Evolutionary conservation across 352 stramenopile genomes (phyloP).

Genomic region (Phytophthora sansomeana): DNA sequence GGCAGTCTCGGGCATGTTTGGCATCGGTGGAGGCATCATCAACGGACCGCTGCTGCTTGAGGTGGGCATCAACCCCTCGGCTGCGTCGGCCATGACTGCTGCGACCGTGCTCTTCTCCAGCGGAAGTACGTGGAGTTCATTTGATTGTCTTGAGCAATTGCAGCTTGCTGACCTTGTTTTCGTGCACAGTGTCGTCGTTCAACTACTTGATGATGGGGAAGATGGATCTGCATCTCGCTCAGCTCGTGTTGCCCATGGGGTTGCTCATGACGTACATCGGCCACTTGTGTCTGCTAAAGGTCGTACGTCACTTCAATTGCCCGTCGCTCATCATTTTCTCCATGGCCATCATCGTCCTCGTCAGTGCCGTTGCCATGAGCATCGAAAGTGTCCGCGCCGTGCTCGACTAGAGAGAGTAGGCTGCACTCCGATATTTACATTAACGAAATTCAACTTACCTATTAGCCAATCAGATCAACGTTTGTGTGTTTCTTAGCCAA

Average conservation of each 20-base stretch:
- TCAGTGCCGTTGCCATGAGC: constrained; percentile 72
- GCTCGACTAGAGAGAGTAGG: constrained; percentile 11
- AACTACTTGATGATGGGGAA: constrained; percentile 68
- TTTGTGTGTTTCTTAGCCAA: constrained; percentile 1
- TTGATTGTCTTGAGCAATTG: not conserved
- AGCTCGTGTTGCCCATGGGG: constrained; percentile 65
- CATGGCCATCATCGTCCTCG: constrained; percentile 70
- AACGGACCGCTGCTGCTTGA: constrained; percentile 95
- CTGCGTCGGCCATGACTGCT: constrained; percentile 92
- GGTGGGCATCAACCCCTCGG: constrained; percentile 87
- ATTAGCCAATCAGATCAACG: constrained; percentile 2
- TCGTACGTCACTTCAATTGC: constrained; percentile 65
- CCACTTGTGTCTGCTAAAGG: constrained; percentile 59
- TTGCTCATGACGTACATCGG: constrained; percentile 67
- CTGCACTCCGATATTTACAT: constrained; percentile 20
- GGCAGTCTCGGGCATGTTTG: constrained; percentile 95
- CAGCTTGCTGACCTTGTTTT: constrained; percentile 8
- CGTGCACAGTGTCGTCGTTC: constrained; percentile 62
- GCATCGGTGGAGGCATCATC: constrained; percentile 95
- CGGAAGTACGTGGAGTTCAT: constrained; percentile 49
- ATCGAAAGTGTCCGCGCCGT: constrained; percentile 58
- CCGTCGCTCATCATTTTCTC: constrained; percentile 77
- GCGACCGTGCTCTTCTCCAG: constrained; percentile 77
- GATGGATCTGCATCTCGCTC: constrained; percentile 52
- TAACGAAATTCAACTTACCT: constrained; percentile 4